Conservation (phyloP, 1,284 basidiomycete genomes). For the Sutorius eximius region DNA sequence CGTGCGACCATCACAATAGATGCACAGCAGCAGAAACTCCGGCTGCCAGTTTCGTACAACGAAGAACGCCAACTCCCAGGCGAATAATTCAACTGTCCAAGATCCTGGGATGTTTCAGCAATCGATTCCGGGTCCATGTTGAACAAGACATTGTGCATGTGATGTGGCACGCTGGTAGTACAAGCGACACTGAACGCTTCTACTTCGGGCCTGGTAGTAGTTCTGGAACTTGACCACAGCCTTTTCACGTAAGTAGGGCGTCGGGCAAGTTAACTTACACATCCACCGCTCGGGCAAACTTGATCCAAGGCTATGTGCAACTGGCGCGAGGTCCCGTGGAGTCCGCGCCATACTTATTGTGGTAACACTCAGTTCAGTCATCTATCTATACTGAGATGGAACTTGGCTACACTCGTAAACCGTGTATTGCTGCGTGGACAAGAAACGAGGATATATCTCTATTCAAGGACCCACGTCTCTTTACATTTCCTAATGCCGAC, state of each 20-base stretch:
- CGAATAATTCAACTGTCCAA: background rate
- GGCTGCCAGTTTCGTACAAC: background rate
- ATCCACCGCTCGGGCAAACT: too few species aligned
- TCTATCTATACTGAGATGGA: background rate
- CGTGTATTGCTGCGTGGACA: constrained; percentile 1
- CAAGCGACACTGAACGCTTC: too few species aligned
- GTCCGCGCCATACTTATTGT: background rate
- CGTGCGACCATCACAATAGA: constrained; percentile 16
- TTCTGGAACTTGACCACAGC: background rate
- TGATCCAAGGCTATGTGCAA: background rate
- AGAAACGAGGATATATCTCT: constrained; percentile 6
- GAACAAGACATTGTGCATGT: background rate
- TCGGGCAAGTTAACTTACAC: background rate
- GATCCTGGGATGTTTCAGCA: background rate
- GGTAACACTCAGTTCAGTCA: background rate
- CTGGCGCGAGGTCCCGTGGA: background rate
- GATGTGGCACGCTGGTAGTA: too few species aligned
- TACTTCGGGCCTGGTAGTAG: too few species aligned
- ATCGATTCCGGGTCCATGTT: background rate
- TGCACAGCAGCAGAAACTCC: constrained; percentile 15
- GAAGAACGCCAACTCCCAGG: constrained; percentile 5
- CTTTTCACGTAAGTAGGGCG: background rate
- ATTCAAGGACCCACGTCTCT: constrained; percentile 72
- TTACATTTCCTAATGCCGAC: constrained; percentile 73
- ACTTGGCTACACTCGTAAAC: background rate